Evolutionary conservation across 305 asterid genomes (phyloP), one percentile per base, ranked within the genome.

Genomic region (Solanum hybrid): DNA sequence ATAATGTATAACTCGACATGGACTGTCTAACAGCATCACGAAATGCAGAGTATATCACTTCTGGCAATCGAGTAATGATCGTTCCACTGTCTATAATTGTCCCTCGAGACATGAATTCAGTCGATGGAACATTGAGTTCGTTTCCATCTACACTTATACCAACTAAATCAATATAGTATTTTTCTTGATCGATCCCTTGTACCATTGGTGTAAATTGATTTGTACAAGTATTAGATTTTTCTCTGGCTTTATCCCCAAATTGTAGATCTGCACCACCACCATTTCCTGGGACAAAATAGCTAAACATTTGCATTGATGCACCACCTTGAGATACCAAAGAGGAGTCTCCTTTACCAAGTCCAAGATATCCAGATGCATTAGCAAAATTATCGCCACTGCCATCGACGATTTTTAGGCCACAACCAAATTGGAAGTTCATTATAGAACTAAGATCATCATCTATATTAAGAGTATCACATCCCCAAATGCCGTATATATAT

Each of bases 71-170:
- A 33, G 78, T 88, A 13, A 88, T 88, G 16, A 10, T n/a, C 8
- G 90, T 88, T 77, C 86, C 90, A 77, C 86, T 74, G 86, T 88
- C 90, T 33, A 88, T 77, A 40, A 88, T 18, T 34, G 86, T 88
- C 28, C 61, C 37, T 22, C 0, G 26, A 22, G 3, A 31, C 3
- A 6, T 31, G 2, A 51, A 75, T 26, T 11, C 20, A 3, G 86
- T 73, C 5, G 35, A 16, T 1, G 86, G 5, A 29, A 88, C 39
- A 20, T n/a, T 37, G 16, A 88, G 40, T 64, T 64, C 18, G 5
- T 9, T 51, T 11, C 87, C 87, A 33, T 34, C 87, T 35, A 90
- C 87, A 37, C 89, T 88, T 28, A 90, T 57, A 29, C 86, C 90
- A 3, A 88, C 26, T 18, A 90, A 42, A 77, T 74, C 71, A 8